These are phyloP conservation scores for Vanderwaltozyma verrucispora DNA, from an alignment of 805 yeast species.

Conservation along the genomic window DNA sequence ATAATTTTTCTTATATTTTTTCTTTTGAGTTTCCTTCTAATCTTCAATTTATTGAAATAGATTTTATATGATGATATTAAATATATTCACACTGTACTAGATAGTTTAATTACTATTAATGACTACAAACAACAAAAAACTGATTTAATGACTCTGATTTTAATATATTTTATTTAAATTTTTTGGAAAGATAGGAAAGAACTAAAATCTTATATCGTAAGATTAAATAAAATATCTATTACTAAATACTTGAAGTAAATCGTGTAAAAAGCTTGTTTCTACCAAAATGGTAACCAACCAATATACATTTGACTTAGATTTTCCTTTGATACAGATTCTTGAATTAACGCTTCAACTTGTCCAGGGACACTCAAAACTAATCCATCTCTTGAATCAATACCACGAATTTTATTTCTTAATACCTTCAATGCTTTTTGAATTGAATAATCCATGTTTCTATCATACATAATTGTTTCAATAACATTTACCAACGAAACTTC, in stretches of 20 bases:
- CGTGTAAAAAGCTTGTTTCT: no score
- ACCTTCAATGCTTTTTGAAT: constrained; percentile 55
- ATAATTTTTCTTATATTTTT: not conserved
- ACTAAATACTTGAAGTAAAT: not conserved
- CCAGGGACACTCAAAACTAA: constrained; percentile 85
- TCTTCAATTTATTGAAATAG: not conserved
- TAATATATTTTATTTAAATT: no score
- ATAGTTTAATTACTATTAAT: constrained; percentile 24
- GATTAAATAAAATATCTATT: no score
- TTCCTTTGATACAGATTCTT: constrained; percentile 64
- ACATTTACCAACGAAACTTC: constrained; percentile 83
- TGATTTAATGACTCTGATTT: constrained; percentile 34
- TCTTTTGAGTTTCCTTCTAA: not conserved
- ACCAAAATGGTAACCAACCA: constrained; percentile 84
- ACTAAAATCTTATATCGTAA: no score
- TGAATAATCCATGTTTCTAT: constrained; percentile 46
- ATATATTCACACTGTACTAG: constrained; percentile 33
- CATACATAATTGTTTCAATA: constrained; percentile 85
- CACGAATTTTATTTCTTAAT: constrained; percentile 72
- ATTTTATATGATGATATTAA: constrained; percentile 11
- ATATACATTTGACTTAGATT: constrained; percentile 78
- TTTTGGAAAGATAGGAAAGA: not conserved
- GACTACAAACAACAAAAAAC: constrained; percentile 29
- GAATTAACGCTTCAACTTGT: constrained; percentile 81
- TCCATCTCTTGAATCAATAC: constrained; percentile 71